These are phyloP conservation scores for Trichoderma cornu-damae DNA, from an alignment of 2,329 filamentous ascomycete species.

Conservation along the genomic window DNA sequence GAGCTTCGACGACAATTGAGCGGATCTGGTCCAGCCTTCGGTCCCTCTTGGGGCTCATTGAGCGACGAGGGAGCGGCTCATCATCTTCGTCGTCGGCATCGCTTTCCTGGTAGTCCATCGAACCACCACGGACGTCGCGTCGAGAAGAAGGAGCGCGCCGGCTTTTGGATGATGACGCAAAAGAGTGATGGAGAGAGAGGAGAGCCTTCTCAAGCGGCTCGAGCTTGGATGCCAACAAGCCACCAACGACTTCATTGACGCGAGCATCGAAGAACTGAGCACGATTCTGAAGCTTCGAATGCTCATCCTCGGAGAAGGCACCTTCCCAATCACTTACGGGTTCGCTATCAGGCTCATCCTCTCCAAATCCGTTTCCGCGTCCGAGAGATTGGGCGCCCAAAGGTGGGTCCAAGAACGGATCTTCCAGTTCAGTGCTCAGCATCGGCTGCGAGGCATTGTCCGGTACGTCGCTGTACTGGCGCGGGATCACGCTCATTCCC, in stretches of 20 bases:
- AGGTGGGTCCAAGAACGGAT: slow-evolving; percentile 55
- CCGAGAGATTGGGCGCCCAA: slow-evolving; percentile 46
- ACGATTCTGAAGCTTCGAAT: slow-evolving; percentile 73
- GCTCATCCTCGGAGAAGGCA: slow-evolving; percentile 74
- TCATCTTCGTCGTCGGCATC: slow-evolving; percentile 96
- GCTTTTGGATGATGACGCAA: slow-evolving; percentile 56
- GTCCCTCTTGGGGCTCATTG: slow-evolving; percentile 72
- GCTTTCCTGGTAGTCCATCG: slow-evolving; percentile 68
- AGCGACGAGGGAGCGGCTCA: slow-evolving; percentile 58
- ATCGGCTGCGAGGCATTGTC: slow-evolving; percentile 44
- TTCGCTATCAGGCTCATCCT: slow-evolving; percentile 44
- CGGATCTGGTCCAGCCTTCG: slow-evolving; percentile 79
- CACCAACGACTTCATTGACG: slow-evolving; percentile 80
- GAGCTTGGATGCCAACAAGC: slow-evolving; percentile 68
- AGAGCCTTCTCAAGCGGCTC: slow-evolving; percentile 78
- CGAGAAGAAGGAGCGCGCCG: slow-evolving; percentile 51
- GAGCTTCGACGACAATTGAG: slow-evolving; percentile 65
- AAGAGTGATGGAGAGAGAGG: slow-evolving; percentile 64
- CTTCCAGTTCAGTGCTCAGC: slow-evolving; percentile 53
- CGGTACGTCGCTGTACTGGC: slow-evolving; percentile 45
- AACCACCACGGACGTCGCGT: slow-evolving; percentile 59
- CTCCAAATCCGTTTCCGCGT: slow-evolving; percentile 42
- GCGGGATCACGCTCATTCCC: slow-evolving; percentile 68
- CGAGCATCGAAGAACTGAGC: slow-evolving; percentile 87
- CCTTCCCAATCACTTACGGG: slow-evolving; percentile 90